A percentile compares a stretch with the other conserved stretches of the same genome.
phyloP scores from a whole-genome alignment of 2,329 filamentous ascomycete genomes.

The Trichoderma lentiforme region DNA sequence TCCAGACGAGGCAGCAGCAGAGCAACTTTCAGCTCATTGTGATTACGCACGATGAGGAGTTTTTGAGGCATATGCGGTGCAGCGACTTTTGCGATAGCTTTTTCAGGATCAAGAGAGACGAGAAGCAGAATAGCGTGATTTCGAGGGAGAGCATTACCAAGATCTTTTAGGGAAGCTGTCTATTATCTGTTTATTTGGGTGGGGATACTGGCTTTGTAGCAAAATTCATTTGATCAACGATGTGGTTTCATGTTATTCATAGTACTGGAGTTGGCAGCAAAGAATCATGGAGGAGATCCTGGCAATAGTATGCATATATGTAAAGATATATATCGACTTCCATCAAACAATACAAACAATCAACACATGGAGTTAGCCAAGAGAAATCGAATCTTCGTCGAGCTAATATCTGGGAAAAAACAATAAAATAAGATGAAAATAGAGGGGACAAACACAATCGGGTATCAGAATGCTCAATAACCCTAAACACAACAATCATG shows the following conservation, averaged over 20 bases:
- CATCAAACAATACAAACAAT: background rate
- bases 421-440: background rate
- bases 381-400: background rate
- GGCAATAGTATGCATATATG: background rate
- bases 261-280: background rate
- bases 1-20: conserved; percentile 76
- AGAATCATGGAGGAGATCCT: background rate
- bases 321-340: background rate
- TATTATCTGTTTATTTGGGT: background rate
- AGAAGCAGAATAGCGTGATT: conserved; percentile 84
- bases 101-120: conserved; percentile 79
- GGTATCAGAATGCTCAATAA: conserved; percentile 36
- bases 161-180: conserved; percentile 32
- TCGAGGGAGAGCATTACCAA: conserved; percentile 61
- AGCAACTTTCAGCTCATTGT: conserved; percentile 97
- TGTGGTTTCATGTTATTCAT: background rate
- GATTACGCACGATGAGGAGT: conserved; percentile 98
- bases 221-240: background rate
- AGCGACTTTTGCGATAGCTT: conserved; percentile 91
- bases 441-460: conserved; percentile 25
- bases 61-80: conserved; percentile 88
- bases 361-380: background rate
- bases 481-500: conserved; percentile 23
- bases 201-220: background rate
- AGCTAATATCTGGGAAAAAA: background rate